Evolutionary conservation across 768 basidiomycete genomes (phyloP).

Genomic region (Leccinum olivaceopallidum): DNA sequence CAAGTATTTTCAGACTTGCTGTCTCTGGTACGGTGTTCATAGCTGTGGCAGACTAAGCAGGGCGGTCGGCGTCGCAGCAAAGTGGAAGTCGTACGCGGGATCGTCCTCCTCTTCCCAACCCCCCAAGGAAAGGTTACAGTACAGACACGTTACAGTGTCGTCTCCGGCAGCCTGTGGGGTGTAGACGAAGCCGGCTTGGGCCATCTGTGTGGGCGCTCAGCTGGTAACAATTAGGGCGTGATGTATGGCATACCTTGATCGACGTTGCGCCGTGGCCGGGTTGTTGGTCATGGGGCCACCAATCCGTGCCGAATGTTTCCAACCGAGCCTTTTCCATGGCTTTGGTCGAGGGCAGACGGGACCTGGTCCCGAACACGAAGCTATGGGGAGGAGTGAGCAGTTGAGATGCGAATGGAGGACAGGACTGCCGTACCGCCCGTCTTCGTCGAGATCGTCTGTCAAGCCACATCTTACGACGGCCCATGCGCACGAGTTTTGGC

Average conservation of each 20-base stretch:
- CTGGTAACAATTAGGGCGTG: neutral
- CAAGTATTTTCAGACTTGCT: slow-evolving; percentile 45
- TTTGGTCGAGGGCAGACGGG: slow-evolving; percentile 65
- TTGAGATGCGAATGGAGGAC: neutral
- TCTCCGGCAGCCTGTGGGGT: slow-evolving; percentile 67
- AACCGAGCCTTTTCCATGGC: slow-evolving; percentile 72
- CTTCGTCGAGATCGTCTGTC: slow-evolving; percentile 52
- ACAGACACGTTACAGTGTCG: slow-evolving; percentile 84
- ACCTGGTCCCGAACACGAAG: slow-evolving; percentile 56
- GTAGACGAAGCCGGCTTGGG: slow-evolving; percentile 85
- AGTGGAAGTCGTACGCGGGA: slow-evolving; percentile 63
- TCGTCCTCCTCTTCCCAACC: slow-evolving; percentile 90
- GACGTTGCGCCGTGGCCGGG: slow-evolving; percentile 70
- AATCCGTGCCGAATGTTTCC: slow-evolving; percentile 63
- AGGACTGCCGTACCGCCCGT: slow-evolving; percentile 50
- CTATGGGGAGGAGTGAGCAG: slow-evolving; percentile 4
- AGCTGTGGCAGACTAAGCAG: slow-evolving; percentile 39
- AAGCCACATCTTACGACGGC: slow-evolving; percentile 76
- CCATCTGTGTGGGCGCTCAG: slow-evolving; percentile 51
- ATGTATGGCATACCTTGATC: slow-evolving; percentile 49
- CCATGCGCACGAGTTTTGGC: slow-evolving; percentile 72
- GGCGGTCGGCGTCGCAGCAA: neutral
- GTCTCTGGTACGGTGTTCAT: slow-evolving; percentile 73
- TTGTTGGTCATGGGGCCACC: slow-evolving; percentile 77
- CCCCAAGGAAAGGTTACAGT: slow-evolving; percentile 75